These are phyloP conservation scores for Aspergillus latus DNA, from an alignment of 2,329 filamentous ascomycete genomes.

Conservation along the genomic window DNA sequence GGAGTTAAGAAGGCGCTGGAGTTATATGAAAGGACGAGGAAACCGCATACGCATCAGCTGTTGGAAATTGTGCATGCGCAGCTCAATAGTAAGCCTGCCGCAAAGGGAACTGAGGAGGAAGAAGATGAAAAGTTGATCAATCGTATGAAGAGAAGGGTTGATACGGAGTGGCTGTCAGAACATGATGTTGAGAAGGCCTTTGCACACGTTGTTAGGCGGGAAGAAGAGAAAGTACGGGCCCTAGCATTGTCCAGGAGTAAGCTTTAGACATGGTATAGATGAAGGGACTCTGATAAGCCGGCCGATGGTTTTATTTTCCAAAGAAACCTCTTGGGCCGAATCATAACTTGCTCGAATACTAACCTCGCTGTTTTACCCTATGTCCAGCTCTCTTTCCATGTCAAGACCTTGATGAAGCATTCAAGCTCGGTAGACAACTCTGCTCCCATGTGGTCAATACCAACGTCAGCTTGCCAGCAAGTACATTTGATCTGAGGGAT, in stretches of 20 bases:
- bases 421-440: too few species aligned
- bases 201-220: slow-evolving; percentile 2
- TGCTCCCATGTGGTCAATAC: too few species aligned
- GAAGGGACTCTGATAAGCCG: too few species aligned
- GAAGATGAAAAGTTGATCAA: slow-evolving; percentile 38
- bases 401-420: too few species aligned
- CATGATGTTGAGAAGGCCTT: slow-evolving; percentile 49
- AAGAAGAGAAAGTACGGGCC: neutral
- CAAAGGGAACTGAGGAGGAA: slow-evolving; percentile 17
- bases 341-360: too few species aligned
- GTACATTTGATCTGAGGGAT: too few species aligned
- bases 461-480: too few species aligned
- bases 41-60: slow-evolving; percentile 43
- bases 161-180: slow-evolving; percentile 50
- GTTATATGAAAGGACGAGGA: slow-evolving; percentile 47
- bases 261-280: neutral
- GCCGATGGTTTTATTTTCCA: too few species aligned
- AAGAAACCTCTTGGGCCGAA: too few species aligned
- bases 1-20: slow-evolving; percentile 27
- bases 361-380: too few species aligned
- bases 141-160: slow-evolving; percentile 38
- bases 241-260: neutral
- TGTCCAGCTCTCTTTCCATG: too few species aligned
- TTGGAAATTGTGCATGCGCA: slow-evolving; percentile 34
- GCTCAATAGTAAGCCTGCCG: neutral